Percentiles rank a stretch among this genome's conserved stretches.
Evolutionary conservation across 2,329 filamentous ascomycete genomes (phyloP).

Genomic region (Curvularia spicifera): DNA sequence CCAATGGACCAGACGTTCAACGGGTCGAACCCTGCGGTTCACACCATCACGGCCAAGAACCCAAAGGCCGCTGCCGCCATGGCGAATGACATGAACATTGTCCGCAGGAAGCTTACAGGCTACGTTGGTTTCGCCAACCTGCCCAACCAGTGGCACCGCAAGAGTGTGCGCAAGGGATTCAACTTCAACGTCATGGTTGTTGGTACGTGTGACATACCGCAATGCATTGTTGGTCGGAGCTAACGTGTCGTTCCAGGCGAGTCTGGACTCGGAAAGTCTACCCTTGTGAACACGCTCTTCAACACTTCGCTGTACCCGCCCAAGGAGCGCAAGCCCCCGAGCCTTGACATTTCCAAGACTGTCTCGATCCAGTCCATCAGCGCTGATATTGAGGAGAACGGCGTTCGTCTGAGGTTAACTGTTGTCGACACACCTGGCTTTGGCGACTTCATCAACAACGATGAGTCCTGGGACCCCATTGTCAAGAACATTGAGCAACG

Average conservation of each 20-base stretch:
- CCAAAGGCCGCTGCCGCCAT: slow-evolving; percentile 63
- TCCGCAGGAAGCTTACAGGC: slow-evolving; percentile 95
- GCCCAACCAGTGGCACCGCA: slow-evolving; percentile 99
- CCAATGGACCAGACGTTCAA: slow-evolving; percentile 65
- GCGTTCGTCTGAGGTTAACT: slow-evolving; percentile 91
- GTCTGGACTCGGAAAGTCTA: slow-evolving; percentile 98
- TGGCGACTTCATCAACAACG: slow-evolving; percentile 99
- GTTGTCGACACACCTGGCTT: slow-evolving; percentile 98
- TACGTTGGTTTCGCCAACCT: slow-evolving; percentile 99
- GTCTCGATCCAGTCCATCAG: slow-evolving; percentile 62
- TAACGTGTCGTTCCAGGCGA: slow-evolving; percentile 69
- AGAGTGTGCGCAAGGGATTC: slow-evolving; percentile 99
- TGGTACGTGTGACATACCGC: slow-evolving; percentile 68
- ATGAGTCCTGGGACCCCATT: slow-evolving; percentile 98
- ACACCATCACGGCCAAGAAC: slow-evolving; percentile 70
- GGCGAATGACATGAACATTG: slow-evolving; percentile 78
- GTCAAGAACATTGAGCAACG: slow-evolving; percentile 99
- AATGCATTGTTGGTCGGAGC: slow-evolving; percentile 6
- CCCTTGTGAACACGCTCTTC: slow-evolving; percentile 98
- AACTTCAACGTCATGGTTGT: slow-evolving; percentile 99
- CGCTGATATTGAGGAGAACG: slow-evolving; percentile 89
- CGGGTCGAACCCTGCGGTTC: slow-evolving; percentile 55
- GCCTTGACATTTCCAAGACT: slow-evolving; percentile 93
- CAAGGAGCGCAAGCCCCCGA: slow-evolving; percentile 97
- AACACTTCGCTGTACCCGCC: slow-evolving; percentile 99